A percentile compares a stretch with the other conserved stretches of the same genome.
phyloP scores from a whole-genome alignment of 2,329 filamentous ascomycete species.

The Nemania diffusa region DNA sequence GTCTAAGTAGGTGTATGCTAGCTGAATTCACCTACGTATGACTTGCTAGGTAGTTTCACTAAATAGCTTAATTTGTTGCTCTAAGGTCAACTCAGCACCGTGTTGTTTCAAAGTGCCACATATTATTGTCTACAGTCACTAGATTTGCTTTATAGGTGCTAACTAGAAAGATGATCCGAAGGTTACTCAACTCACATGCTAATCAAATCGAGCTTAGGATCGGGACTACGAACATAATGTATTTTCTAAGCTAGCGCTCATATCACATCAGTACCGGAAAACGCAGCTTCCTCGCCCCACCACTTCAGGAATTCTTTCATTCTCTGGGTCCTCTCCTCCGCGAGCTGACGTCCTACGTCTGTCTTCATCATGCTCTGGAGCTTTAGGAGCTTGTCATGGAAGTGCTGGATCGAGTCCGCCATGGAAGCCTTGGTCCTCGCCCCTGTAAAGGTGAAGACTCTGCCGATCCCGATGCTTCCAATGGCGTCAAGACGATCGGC shows the following conservation, averaged over 20 bases:
- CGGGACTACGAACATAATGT: not conserved
- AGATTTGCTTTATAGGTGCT: too few relatives aligned
- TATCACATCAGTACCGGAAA: constrained; percentile 34
- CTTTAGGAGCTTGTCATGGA: constrained; percentile 77
- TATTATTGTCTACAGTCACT: too few relatives aligned
- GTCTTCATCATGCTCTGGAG: constrained; percentile 75
- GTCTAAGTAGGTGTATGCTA: too few relatives aligned
- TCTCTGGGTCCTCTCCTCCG: constrained; percentile 63
- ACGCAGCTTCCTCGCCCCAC: constrained; percentile 64
- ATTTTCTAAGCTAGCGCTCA: constrained; percentile 41
- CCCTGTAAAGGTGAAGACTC: constrained; percentile 81
- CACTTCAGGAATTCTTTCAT: constrained; percentile 65
- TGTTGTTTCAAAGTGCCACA: too few relatives aligned
- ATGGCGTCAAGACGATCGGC: constrained; percentile 93
- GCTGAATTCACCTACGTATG: too few relatives aligned
- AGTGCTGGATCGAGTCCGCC: constrained; percentile 76
- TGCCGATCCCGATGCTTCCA: constrained; percentile 83
- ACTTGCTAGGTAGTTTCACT: too few relatives aligned
- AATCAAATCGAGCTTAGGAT: not conserved
- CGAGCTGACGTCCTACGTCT: constrained; percentile 62
- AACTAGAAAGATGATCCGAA: too few relatives aligned
- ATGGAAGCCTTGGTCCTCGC: constrained; percentile 66
- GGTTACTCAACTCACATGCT: not conserved
- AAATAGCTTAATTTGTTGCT: too few relatives aligned
- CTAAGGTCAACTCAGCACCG: too few relatives aligned